Evolutionary conservation across 2,329 filamentous ascomycete species (phyloP).

Genomic region (Ilyonectria robusta): DNA sequence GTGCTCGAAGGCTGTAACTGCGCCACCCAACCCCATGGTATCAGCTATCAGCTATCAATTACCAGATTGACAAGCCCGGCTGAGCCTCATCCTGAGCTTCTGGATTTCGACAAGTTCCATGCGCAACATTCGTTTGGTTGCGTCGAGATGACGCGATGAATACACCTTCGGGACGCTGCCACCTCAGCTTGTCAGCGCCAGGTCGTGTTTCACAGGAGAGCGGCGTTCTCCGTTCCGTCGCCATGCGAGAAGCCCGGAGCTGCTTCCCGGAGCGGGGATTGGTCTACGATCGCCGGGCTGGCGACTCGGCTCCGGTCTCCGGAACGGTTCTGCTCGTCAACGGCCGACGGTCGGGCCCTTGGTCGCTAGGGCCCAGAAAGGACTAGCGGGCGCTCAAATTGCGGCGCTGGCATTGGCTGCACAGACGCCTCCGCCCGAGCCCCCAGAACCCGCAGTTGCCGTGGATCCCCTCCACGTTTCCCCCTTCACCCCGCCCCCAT

Average conservation of each 20-base stretch:
- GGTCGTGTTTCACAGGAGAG: constrained; percentile 2
- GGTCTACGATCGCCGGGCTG: constrained; percentile 5
- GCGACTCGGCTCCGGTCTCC: constrained; percentile 26
- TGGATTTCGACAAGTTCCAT: not conserved
- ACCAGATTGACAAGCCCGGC: constrained; percentile 8
- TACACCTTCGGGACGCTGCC: too few relatives aligned
- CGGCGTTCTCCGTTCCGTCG: constrained; percentile 4
- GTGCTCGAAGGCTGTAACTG: constrained; percentile 4
- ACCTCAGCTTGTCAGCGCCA: not conserved
- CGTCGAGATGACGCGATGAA: constrained; percentile 10
- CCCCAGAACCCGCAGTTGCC: constrained; percentile 25
- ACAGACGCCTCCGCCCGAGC: constrained; percentile 16
- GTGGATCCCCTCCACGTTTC: constrained; percentile 29
- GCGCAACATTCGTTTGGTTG: constrained; percentile 6
- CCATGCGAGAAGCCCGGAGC: constrained; percentile 5
- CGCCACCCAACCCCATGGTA: not conserved
- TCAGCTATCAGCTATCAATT: constrained; percentile 13
- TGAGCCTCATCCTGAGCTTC: constrained; percentile 10
- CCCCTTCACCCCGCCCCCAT: constrained; percentile 35
- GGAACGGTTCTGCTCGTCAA: not conserved
- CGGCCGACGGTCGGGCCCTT: not conserved
- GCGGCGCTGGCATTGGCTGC: constrained; percentile 29
- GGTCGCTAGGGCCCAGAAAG: not conserved
- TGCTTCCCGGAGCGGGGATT: not conserved
- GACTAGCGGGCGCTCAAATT: constrained; percentile 27